Conservation (phyloP, 2,329 filamentous ascomycete genomes). For the Didymella lethalis region DNA sequence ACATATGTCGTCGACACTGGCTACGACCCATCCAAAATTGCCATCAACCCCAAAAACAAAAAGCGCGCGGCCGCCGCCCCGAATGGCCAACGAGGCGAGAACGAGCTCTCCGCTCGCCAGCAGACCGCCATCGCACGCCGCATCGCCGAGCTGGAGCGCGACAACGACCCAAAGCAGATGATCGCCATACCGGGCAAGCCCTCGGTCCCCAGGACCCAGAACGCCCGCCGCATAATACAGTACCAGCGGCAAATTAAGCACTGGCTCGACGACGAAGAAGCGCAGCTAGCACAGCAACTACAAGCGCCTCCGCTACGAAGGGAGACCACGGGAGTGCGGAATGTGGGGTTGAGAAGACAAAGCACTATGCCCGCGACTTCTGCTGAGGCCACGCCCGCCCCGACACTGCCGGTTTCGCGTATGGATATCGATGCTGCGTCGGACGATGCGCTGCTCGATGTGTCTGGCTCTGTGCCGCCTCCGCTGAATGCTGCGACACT, state of each 20-base stretch:
- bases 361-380: conserved; percentile 39
- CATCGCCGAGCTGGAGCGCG: conserved; percentile 81
- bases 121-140: conserved; percentile 83
- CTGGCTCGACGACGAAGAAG: conserved; percentile 81
- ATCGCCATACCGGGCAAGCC: conserved; percentile 52
- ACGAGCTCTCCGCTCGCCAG: conserved; percentile 79
- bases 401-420: conserved; percentile 15
- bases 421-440: conserved; percentile 23
- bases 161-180: conserved; percentile 63
- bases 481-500: conserved; percentile 69
- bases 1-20: conserved; percentile 84
- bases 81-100: conserved; percentile 49
- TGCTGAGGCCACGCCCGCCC: conserved; percentile 37
- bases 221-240: conserved; percentile 76
- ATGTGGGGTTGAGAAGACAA: conserved; percentile 30
- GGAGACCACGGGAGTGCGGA: conserved; percentile 22
- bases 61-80: conserved; percentile 70
- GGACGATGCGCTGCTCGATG: conserved; percentile 63
- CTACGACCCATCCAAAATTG: conserved; percentile 64
- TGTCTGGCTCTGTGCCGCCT: conserved; percentile 63
- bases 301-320: conserved; percentile 32
- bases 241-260: conserved; percentile 86
- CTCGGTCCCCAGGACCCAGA: conserved; percentile 61
- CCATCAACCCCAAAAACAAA: conserved; percentile 61
- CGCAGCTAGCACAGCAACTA: conserved; percentile 63